A percentile compares a stretch with the other conserved stretches of the same genome.
Conservation (phyloP, 768 basidiomycete species). For the Pleurotus eryngii region DNA sequence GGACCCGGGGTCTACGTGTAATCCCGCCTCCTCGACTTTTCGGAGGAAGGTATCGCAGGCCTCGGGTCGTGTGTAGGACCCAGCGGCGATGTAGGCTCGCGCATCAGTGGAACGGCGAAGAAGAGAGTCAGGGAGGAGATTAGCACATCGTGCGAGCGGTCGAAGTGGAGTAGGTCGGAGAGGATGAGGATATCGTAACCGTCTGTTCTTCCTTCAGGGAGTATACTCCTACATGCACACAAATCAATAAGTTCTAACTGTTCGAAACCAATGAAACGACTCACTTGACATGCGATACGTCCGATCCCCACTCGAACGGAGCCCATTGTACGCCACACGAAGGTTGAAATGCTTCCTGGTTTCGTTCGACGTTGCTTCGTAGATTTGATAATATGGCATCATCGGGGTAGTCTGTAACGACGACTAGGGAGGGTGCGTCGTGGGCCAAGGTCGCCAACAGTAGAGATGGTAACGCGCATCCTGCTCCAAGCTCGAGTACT, state of each 20-base stretch:
- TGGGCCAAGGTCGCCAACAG: conserved; percentile 41
- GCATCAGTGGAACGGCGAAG: conserved; percentile 39
- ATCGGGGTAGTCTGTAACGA: conserved; percentile 71
- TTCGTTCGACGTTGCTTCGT: conserved; percentile 48
- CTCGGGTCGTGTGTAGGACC: conserved; percentile 53
- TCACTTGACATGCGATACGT: background rate
- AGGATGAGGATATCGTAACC: conserved; percentile 59
- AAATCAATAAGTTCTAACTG: background rate
- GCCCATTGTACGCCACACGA: conserved; percentile 40
- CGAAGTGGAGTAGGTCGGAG: conserved; percentile 73
- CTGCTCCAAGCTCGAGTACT: conserved; percentile 75
- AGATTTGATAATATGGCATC: conserved; percentile 57
- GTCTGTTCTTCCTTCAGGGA: conserved; percentile 19
- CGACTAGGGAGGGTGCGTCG: conserved; percentile 47
- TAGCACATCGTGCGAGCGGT: conserved; percentile 54
- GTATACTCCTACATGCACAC: conserved; percentile 14
- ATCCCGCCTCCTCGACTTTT: conserved; percentile 33
- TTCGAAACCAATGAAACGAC: background rate
- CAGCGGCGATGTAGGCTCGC: conserved; percentile 58
- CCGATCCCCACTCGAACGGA: conserved; percentile 65
- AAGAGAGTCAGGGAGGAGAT: conserved; percentile 48
- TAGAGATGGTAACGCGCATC: conserved; percentile 65
- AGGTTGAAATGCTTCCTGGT: conserved; percentile 30
- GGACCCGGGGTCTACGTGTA: conserved; percentile 36
- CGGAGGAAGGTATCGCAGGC: conserved; percentile 54